phyloP scores from a whole-genome alignment of 108 stramenopile species.

The Pseudonitzschia pungens region DNA sequence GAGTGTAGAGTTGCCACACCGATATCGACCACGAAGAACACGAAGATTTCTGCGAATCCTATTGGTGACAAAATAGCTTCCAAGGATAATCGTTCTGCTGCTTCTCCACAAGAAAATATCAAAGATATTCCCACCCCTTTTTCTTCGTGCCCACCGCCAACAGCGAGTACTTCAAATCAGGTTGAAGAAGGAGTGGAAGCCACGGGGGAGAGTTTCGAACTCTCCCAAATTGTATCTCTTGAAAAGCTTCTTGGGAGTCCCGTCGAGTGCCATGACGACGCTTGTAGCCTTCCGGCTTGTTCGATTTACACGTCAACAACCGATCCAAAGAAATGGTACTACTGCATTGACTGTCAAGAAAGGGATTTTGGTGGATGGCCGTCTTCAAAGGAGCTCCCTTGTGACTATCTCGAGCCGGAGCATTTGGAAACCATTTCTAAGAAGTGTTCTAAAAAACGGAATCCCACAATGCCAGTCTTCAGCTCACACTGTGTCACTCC shows the following conservation, averaged over 20 bases:
- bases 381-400: slow-evolving; percentile 29
- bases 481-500: slow-evolving; percentile 52
- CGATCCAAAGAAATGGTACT: slow-evolving; percentile 42
- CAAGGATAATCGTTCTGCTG: not conserved
- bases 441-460: slow-evolving; percentile 51
- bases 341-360: slow-evolving; percentile 56
- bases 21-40: slow-evolving; percentile 12
- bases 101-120: slow-evolving; percentile 12
- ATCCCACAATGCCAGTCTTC: slow-evolving; percentile 52
- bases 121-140: not conserved
- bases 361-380: slow-evolving; percentile 73
- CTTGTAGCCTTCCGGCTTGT: slow-evolving; percentile 44
- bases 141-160: slow-evolving; percentile 21
- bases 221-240: slow-evolving; percentile 41
- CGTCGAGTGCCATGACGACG: slow-evolving; percentile 34
- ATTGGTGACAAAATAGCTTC: slow-evolving; percentile 1
- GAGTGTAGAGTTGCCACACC: not conserved
- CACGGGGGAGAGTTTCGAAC: slow-evolving; percentile 42
- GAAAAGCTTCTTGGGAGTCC: slow-evolving; percentile 31
- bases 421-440: slow-evolving; percentile 49
- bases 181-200: slow-evolving; percentile 33
- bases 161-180: slow-evolving; percentile 23
- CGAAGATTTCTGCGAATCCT: not conserved
- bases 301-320: slow-evolving; percentile 32
- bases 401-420: slow-evolving; percentile 49